Percentiles rank a stretch among this genome's conserved stretches.
phyloP scores from a whole-genome alignment of 129 eudicot species.

The Centella asiatica region DNA sequence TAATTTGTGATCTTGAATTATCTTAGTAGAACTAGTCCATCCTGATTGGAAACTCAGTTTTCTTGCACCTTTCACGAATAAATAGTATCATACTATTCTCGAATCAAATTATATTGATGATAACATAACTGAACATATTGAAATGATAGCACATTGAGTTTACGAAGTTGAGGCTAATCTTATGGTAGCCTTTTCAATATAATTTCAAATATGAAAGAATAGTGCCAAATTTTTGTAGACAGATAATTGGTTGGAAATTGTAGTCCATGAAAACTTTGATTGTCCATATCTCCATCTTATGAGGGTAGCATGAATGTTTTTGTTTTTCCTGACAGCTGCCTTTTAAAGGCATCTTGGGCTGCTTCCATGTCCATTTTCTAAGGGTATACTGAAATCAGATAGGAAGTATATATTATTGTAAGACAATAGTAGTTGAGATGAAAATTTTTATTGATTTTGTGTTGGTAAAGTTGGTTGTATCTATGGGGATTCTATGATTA shows the following conservation, averaged over 20 bases:
- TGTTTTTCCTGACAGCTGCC: too few relatives aligned
- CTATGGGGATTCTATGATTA: too few relatives aligned
- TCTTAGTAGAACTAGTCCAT: too few relatives aligned
- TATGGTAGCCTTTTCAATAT: background rate
- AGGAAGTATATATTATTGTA: too few relatives aligned
- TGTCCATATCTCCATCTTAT: background rate
- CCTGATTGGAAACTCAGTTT: background rate
- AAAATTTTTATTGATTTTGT: too few relatives aligned
- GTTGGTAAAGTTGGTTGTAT: too few relatives aligned
- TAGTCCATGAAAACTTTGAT: background rate
- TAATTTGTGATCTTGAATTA: too few relatives aligned
- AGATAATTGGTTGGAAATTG: background rate
- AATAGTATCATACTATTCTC: background rate
- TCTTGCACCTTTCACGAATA: background rate
- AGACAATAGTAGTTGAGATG: too few relatives aligned
- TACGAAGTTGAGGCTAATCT: background rate
- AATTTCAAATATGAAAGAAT: too few relatives aligned
- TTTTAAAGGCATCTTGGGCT: too few relatives aligned
- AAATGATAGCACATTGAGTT: background rate
- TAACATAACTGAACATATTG: background rate
- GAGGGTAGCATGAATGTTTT: background rate
- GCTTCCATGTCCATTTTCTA: too few relatives aligned
- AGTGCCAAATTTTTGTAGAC: background rate
- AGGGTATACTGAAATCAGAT: too few relatives aligned
- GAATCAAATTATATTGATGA: background rate